Base-by-base conservation (phyloP, 768 basidiomycete species). In the Lactarius sanguifluus region DNA sequence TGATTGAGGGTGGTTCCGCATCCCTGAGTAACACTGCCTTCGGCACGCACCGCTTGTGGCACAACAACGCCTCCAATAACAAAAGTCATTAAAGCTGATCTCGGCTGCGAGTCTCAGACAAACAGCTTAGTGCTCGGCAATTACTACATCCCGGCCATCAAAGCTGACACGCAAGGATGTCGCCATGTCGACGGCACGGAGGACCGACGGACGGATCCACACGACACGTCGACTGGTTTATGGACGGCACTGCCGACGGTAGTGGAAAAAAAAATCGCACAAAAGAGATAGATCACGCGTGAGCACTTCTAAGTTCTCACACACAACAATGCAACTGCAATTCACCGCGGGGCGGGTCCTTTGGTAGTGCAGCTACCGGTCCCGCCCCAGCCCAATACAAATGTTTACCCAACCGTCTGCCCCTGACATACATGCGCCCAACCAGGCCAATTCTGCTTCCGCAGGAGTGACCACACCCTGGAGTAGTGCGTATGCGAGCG, bases 321-420 rank as follows among this genome's bases (percentile, higher is more conserved):
- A 52, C 23, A 50, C 38, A 52, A 23, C 23, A 52, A 28, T 13
- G 23, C 15, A 16, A 50, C 50, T 52, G 50, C 50, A 52, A 52
- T 52, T 61, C 40, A 9, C 40, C 38, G 54, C 52, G 34, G 36
- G 36, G 40, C 40, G 5, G 15, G 25, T 25, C 12, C 50, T 25
- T 52, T 23, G 23, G 50, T 16, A 25, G 50, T 12, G 25, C 36
- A 54, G 7, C 32, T 50, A 23, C 55, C 62, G 62, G 8, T 75
- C 72, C 30, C 72, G 71, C 47, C 73, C 62, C 47, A 78, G 36
- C 20, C 90, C 91, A 34, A 97, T 80, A 73, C 94, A 96, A 61
- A 98, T 82, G 74, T 92, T 91, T 34, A 96, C 82, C 95, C 95
- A 98, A 6, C 97, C 97, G 73, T 98, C 97, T 15, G 94, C 93